Evolutionary conservation across 768 basidiomycete genomes (phyloP), one percentile per base, ranked within the genome.

Genomic region (Sutorius australiensis): DNA sequence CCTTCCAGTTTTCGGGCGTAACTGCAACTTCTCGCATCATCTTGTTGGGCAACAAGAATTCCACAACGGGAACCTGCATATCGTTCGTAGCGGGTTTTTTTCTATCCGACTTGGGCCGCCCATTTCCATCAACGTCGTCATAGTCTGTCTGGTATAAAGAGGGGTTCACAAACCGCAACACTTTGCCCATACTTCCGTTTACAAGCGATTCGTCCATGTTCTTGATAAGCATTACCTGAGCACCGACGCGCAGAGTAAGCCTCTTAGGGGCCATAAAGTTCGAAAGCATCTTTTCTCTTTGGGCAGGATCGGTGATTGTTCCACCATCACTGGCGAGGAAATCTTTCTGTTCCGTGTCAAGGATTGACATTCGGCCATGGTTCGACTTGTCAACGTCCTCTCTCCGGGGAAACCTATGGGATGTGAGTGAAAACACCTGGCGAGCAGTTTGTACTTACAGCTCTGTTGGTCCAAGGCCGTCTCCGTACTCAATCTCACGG

Each of bases 161-260:
- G 1, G 80, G 79, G 54, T 85, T 83, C 32, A 74, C 73, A 68
- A 99, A 99, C 4, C 81, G 79, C 28, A 87, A 61, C 17, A 99
- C 80, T 38, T 81, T 84, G 9, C 97, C 97, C 79, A 97, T 89
- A 51, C 86, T 92, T 1, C 97, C 97, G 63, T 99, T 99, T 41
- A 98, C 97, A 8, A 98, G 80, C 3, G 77, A 80, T 30, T 94
- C 92, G 60, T 95, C 91, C 48, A 87, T 73, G 64, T 98, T 98
- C 75, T 98, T 98, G 71, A 93, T 91, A 31, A 97, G 77, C 94
- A 97, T 98, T 37, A 92, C 89, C 70, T 98, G 95, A 7, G 91
- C 87, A 51, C 86, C 85, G 27, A 86, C 63, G 43, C 91, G 89
- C 30, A 99, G 78, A 0, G 66, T 62, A n/a, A 99, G 78, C 6